Conservation (phyloP, 805 yeast genomes). For the Candida glaebosa region DNA sequence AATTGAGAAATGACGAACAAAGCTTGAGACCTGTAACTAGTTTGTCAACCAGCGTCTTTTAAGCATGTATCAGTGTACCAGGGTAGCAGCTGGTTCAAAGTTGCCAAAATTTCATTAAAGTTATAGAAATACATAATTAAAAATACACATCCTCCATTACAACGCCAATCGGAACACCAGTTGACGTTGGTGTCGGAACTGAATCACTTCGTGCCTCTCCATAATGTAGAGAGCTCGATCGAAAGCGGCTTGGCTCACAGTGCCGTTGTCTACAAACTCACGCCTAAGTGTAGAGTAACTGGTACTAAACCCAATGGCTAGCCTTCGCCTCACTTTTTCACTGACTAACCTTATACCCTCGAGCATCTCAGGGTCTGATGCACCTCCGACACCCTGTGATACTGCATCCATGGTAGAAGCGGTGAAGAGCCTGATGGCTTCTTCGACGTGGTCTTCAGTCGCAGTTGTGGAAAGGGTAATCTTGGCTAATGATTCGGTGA, state of each 20-base stretch:
- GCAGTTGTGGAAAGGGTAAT: conserved; percentile 80
- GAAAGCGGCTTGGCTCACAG: conserved; percentile 64
- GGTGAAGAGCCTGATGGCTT: conserved; percentile 88
- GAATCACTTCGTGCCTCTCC: conserved; percentile 84
- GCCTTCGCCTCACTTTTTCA: conserved; percentile 78
- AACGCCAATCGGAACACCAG: conserved; percentile 75
- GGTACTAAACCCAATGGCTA: conserved; percentile 96
- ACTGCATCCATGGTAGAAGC: conserved; percentile 99
- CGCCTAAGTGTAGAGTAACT: conserved; percentile 77
- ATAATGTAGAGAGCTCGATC: conserved; percentile 78
- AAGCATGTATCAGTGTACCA: too few species aligned
- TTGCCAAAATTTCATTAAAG: not conserved
- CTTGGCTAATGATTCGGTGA: conserved; percentile 91
- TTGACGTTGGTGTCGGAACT: conserved; percentile 82
- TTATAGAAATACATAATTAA: conserved; percentile 3
- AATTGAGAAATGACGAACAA: too few species aligned
- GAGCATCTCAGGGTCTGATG: conserved; percentile 56
- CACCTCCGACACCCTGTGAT: conserved; percentile 52
- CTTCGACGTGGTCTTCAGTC: conserved; percentile 85
- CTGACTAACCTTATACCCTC: conserved; percentile 78
- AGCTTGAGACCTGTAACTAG: too few species aligned
- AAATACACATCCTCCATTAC: conserved; percentile 17
- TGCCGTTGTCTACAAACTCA: conserved; percentile 71
- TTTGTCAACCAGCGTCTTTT: too few species aligned
- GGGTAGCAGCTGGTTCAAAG: not conserved